Base-by-base conservation (phyloP, 257 asterid species). In the Mitragyna speciosa region DNA sequence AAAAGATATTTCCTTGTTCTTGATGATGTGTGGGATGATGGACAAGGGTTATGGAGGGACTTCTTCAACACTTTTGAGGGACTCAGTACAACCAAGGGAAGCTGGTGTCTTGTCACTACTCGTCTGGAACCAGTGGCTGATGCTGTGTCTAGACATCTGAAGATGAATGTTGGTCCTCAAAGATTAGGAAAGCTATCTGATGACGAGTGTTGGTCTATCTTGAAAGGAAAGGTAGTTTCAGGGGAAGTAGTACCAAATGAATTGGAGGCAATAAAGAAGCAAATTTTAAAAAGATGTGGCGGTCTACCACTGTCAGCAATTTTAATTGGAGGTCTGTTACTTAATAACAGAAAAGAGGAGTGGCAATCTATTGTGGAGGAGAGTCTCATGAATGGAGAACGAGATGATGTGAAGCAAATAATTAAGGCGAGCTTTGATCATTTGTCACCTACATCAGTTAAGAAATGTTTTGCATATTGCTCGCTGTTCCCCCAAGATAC, bases 401-500 rank as follows among this genome's bases (percentile, higher is more conserved):
- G 9, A 69, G 75, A 71, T 36, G 39, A 36, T 3, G 2, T 74
- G 2, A 22, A 17, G 30, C 73, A 49, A 52, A 76, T 80, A 39
- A 76, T 86, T 56, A 76, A 81, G 36, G 3, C 81, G 33, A 86
- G 89, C 43, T 86, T 63, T 54, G 85, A 81, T 69, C 75, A 59
- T 73, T 79, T 86, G 66, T 77, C 79, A 19, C 52, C 76, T 30
- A 66, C 80, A 16, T 58, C 72, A 0, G 74, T 82, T 4, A 86
- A 79, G 72, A 82, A 76, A 77, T 87, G 88, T 48, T 87, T 87
- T 48, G 80, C 85, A 6, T 87, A 78, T 58, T 87, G 88, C 43
- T 79, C 83, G 1, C 72, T 84, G 24, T 85, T 82, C 22, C 33
- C 72, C 16, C 75, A 77, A 22, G 77, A 81, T 26, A 24, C 12